phyloP scores from a whole-genome alignment of 257 asterid species.

The Primulina tabacum region DNA sequence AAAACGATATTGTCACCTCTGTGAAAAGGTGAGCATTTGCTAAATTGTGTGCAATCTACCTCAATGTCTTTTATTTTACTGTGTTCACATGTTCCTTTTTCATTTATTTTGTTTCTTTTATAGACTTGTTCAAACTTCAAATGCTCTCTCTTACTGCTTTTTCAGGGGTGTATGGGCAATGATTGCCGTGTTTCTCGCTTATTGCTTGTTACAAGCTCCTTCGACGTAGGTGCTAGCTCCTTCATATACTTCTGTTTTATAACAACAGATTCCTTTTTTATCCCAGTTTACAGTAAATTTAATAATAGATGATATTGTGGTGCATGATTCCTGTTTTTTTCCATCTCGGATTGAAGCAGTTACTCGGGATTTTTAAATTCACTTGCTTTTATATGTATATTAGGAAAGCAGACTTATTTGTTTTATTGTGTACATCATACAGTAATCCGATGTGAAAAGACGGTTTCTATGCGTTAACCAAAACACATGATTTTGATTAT shows the following conservation, averaged over 20 bases:
- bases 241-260: neutral
- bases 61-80: neutral
- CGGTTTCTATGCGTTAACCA: neutral
- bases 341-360: neutral
- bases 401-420: neutral
- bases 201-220: conserved; percentile 96
- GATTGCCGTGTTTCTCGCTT: conserved; percentile 89
- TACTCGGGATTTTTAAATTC: neutral
- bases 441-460: neutral
- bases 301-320: neutral
- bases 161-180: conserved; percentile 93
- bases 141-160: conserved; percentile 27
- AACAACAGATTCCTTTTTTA: neutral
- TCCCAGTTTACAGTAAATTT: neutral
- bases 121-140: conserved; percentile 20
- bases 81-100: neutral
- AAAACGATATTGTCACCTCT: conserved; percentile 53
- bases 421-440: neutral
- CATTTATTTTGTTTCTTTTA: neutral
- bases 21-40: conserved; percentile 56
- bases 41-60: conserved; percentile 5
- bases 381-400: neutral
- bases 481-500: neutral
- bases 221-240: conserved; percentile 66
- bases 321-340: neutral